phyloP scores from a whole-genome alignment of 164 flowering plant species.

The Tetracentron sinense region DNA sequence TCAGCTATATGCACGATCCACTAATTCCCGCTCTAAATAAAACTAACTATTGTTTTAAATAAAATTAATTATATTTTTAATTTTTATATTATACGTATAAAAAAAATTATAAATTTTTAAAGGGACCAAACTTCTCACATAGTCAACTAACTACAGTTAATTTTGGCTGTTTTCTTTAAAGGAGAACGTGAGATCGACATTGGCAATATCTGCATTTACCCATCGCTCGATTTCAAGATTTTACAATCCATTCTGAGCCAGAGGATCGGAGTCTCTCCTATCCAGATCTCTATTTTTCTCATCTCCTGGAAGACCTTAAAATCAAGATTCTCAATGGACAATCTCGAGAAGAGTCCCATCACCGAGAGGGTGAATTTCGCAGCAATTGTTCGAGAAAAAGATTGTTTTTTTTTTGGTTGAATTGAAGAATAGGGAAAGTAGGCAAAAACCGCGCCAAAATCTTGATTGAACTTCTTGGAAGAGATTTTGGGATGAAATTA shows the following conservation, averaged over 20 bases:
- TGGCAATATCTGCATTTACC: conserved; percentile 35
- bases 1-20: too few relatives aligned
- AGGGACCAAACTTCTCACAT: too few relatives aligned
- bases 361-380: conserved; percentile 40
- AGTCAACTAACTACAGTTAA: too few relatives aligned
- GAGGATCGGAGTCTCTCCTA: conserved; percentile 51
- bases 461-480: conserved; percentile 13
- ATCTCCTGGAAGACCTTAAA: conserved; percentile 18
- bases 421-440: conserved; percentile 19
- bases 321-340: conserved; percentile 9
- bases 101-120: too few relatives aligned
- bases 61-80: too few relatives aligned
- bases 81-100: too few relatives aligned
- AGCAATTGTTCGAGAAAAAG: conserved; percentile 21
- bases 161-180: conserved; percentile 58
- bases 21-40: too few relatives aligned
- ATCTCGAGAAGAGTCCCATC: conserved; percentile 31
- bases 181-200: conserved; percentile 48
- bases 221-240: conserved; percentile 30
- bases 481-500: conserved; percentile 6
- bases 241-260: conserved; percentile 36
- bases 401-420: conserved; percentile 29
- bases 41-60: too few relatives aligned
- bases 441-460: conserved; percentile 2
- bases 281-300: conserved; percentile 50